phyloP scores from a whole-genome alignment of 345 rosid species.

The Rhizophora apiculata region DNA sequence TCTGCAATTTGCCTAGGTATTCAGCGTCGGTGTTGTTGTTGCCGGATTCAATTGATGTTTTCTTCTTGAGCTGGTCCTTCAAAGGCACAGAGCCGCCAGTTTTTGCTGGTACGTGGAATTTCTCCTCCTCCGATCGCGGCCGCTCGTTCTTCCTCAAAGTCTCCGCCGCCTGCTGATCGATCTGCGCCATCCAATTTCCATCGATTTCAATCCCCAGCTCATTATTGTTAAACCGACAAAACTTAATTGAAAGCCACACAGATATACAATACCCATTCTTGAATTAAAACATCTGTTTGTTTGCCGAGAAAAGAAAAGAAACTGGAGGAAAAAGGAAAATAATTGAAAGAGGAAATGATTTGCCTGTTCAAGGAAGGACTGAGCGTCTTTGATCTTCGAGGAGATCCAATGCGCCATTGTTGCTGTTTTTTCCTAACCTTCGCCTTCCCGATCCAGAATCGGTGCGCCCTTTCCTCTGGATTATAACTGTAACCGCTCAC shows the following conservation, averaged over 20 bases:
- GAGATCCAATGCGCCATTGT: constrained; percentile 93
- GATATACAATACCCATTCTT: neutral
- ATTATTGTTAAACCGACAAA: neutral
- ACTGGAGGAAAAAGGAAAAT: neutral
- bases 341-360: constrained; percentile 5
- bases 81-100: constrained; percentile 54
- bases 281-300: too few relatives aligned
- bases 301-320: constrained; percentile 2
- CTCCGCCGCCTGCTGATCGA: constrained; percentile 95
- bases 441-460: too few relatives aligned
- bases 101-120: constrained; percentile 43
- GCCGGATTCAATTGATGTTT: constrained; percentile 25
- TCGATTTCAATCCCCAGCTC: neutral
- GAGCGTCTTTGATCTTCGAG: constrained; percentile 89
- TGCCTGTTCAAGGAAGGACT: constrained; percentile 79
- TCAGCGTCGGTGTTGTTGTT: constrained; percentile 28
- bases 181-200: constrained; percentile 44
- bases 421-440: neutral
- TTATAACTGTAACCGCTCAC: neutral
- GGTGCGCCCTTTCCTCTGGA: too few relatives aligned
- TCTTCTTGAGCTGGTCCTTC: constrained; percentile 82
- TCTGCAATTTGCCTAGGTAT: constrained; percentile 40
- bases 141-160: constrained; percentile 74
- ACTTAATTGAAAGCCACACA: neutral
- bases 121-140: constrained; percentile 48